A percentile compares a stretch with the other conserved stretches of the same genome.
Conservation (phyloP, 2,329 filamentous ascomycete genomes). For the Cercospora janseana region DNA sequence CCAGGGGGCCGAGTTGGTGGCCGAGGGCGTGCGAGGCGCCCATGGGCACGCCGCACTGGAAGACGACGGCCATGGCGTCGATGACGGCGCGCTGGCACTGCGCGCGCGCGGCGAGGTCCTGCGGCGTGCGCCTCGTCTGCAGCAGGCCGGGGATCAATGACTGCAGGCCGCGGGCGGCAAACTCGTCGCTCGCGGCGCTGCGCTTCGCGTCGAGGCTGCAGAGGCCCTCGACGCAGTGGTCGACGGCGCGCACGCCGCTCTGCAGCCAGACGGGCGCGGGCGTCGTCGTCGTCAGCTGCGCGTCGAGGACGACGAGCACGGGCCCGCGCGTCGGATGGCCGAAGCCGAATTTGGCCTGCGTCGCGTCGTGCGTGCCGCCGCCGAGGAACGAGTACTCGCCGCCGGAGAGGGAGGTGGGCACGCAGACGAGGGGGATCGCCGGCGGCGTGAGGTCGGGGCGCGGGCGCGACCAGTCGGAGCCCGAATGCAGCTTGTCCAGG, state of each 20-base stretch:
- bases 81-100: slow-evolving; percentile 53
- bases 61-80: slow-evolving; percentile 54
- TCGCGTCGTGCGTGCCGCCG: slow-evolving; percentile 39
- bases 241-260: slow-evolving; percentile 57
- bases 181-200: slow-evolving; percentile 39
- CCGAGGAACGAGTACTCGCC: slow-evolving; percentile 41
- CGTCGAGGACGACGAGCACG: slow-evolving; percentile 57
- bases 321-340: slow-evolving; percentile 38
- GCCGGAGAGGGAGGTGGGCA: slow-evolving; percentile 26
- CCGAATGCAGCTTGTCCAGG: slow-evolving; percentile 15
- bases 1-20: slow-evolving; percentile 50
- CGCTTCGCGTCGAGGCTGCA: slow-evolving; percentile 42
- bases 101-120: slow-evolving; percentile 46
- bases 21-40: slow-evolving; percentile 45
- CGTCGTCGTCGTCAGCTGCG: slow-evolving; percentile 52
- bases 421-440: slow-evolving; percentile 21
- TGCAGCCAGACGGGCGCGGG: slow-evolving; percentile 57
- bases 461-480: slow-evolving; percentile 13
- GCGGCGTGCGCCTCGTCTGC: slow-evolving; percentile 38
- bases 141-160: slow-evolving; percentile 48
- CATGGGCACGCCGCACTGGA: slow-evolving; percentile 42
- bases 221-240: slow-evolving; percentile 58
- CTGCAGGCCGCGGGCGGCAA: slow-evolving; percentile 42
- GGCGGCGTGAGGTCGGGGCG: slow-evolving; percentile 12
- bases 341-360: slow-evolving; percentile 29